Evolutionary conservation across 495 filamentous ascomycete genomes (phyloP).

Genomic region (Amorphotheca resinae): DNA sequence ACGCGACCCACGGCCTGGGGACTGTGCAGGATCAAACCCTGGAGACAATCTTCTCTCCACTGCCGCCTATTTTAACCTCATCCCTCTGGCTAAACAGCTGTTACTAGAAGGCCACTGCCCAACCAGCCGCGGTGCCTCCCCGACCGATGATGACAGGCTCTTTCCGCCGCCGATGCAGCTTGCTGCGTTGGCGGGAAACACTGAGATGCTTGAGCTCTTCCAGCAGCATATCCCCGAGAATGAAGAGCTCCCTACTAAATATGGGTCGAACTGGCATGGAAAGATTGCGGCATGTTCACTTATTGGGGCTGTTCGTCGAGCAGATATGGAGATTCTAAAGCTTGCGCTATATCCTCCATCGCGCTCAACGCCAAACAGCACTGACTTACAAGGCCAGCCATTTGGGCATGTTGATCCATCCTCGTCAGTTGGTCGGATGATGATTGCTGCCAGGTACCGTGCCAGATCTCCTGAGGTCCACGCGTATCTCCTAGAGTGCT

Average conservation of each 20-base stretch:
- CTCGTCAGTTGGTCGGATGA: background rate
- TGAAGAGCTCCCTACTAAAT: background rate
- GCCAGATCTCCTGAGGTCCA: background rate
- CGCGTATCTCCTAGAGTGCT: background rate
- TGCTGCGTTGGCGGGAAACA: constrained; percentile 12
- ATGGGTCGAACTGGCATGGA: background rate
- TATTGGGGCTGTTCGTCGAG: constrained; percentile 6
- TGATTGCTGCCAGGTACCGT: background rate
- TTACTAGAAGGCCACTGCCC: constrained; percentile 10
- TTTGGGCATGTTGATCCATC: too few species aligned
- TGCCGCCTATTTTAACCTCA: constrained; percentile 13
- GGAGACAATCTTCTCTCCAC: constrained; percentile 9
- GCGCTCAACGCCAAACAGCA: constrained; percentile 4
- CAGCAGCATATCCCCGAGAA: constrained; percentile 9
- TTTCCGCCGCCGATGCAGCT: constrained; percentile 14
- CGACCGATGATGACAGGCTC: background rate
- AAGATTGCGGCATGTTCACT: constrained; percentile 1
- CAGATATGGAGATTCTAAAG: constrained; percentile 13
- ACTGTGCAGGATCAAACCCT: background rate
- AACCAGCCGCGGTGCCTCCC: background rate
- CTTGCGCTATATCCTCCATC: constrained; percentile 14
- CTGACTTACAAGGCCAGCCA: constrained; percentile 6
- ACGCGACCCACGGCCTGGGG: background rate
- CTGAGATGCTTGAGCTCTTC: constrained; percentile 9
- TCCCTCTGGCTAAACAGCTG: constrained; percentile 10